Evolutionary conservation across 2,329 filamentous ascomycete species (phyloP), one percentile per base, ranked within the genome.

Genomic region (Colletotrichum caudatum): DNA sequence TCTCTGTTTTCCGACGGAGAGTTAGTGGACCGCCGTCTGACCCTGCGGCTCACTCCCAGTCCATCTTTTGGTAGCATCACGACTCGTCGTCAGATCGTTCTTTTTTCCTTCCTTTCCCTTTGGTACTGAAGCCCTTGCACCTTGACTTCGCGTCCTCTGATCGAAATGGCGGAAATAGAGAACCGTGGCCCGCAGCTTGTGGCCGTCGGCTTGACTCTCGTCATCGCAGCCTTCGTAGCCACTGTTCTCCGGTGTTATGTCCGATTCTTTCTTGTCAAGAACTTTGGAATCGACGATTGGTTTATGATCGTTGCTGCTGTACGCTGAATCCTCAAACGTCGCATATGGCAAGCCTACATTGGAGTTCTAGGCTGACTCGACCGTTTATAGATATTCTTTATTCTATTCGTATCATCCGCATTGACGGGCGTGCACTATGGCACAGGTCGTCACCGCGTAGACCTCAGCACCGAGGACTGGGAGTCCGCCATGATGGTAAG

Each of bases 211-310:
- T 78, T 77, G 51, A 75, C 76, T 7, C 73, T 82, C 14, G 54
- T 79, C 26, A 66, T 71, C 8, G 54, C 77, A 18, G 78, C 81
- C 3, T 29, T 77, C 23, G 67, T 79, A n/a, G 73, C 79, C 53
- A 76, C 76, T 4, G 1, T 71, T 6, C 74, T 83, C 18, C 76
- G 82, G 69, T 77, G 78, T 51, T 83, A 78, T 73, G 79, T 80
- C 29, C 80, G 82, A 33, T 58, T 78, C 7, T 74, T 74, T 11
- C 71, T 83, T 8, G 78, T 84, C 51, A 81, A 78, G 73, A 80
- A 78, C 39, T 83, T 84, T 75, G 82, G 81, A 2, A 62, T 78
- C 14, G 82, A 84, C 68, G 82, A 84, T 71, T 82, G 78, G 76
- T 76, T 78, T 62, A 84, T 84, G 82, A 50, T 78, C 1, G 71